These are phyloP conservation scores for Blepharisma japonicum DNA, from an alignment of 73 alveolate genomes.

Conservation along the genomic window DNA sequence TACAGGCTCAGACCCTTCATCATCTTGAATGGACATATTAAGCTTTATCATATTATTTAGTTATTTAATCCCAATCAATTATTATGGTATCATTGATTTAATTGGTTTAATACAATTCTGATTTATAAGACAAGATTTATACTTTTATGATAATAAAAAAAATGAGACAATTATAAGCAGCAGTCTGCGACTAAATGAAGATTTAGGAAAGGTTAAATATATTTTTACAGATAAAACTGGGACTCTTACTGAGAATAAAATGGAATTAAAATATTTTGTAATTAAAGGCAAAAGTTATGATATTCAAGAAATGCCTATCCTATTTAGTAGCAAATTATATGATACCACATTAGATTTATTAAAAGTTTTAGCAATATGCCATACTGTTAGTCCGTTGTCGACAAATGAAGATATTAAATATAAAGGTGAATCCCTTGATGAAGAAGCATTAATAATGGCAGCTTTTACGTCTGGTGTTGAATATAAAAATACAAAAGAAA, in stretches of 20 bases:
- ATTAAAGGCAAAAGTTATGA: too few relatives aligned
- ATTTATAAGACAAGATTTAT: too few relatives aligned
- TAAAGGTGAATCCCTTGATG: slow-evolving; percentile 77
- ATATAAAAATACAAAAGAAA: background rate
- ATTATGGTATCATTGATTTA: too few relatives aligned
- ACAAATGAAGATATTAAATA: slow-evolving; percentile 34
- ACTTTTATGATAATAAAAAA: too few relatives aligned
- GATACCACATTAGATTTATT: background rate
- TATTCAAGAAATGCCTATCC: too few relatives aligned
- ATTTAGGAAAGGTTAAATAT: slow-evolving; percentile 67
- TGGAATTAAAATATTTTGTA: too few relatives aligned
- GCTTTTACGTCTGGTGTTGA: slow-evolving; percentile 65
- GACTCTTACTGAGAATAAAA: slow-evolving; percentile 71
- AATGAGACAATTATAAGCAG: too few relatives aligned
- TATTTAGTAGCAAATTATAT: background rate
- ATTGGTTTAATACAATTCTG: too few relatives aligned
- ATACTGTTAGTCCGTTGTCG: slow-evolving; percentile 40
- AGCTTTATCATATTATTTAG: too few relatives aligned
- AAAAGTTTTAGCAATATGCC: background rate
- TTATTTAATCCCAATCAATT: too few relatives aligned
- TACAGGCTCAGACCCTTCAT: too few relatives aligned
- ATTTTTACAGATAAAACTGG: slow-evolving; percentile 89
- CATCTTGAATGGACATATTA: too few relatives aligned
- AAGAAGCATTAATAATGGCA: slow-evolving; percentile 62
- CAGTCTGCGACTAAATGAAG: slow-evolving; percentile 58